A percentile compares a stretch with the other conserved stretches of the same genome.
Conservation (phyloP, 345 rosid genomes). For the Laguncularia racemosa region DNA sequence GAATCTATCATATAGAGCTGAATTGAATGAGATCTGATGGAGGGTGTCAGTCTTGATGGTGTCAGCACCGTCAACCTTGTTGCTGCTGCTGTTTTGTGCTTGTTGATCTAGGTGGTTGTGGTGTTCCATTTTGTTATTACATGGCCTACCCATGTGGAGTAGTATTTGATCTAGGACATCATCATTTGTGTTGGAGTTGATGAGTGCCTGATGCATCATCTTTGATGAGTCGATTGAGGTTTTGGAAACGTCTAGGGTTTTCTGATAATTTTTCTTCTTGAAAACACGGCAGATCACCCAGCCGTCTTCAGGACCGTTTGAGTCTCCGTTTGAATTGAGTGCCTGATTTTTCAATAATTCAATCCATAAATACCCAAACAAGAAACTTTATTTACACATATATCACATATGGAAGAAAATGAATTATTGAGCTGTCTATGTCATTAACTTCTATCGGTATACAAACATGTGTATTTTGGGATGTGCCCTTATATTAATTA, state of each 20-base stretch:
- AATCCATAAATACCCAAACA: not conserved
- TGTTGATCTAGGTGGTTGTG: not conserved
- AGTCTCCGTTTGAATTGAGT: slow-evolving; percentile 38
- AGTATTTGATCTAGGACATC: slow-evolving; percentile 63
- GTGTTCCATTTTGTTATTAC: slow-evolving; percentile 44
- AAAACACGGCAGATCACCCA: slow-evolving; percentile 98
- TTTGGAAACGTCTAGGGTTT: slow-evolving; percentile 67
- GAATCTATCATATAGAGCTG: slow-evolving; percentile 30
- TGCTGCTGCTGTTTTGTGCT: not conserved
- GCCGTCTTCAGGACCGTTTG: slow-evolving; percentile 58
- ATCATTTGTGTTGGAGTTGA: slow-evolving; percentile 19
- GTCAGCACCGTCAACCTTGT: slow-evolving; percentile 8
- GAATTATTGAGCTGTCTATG: too few species aligned
- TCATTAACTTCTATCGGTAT: not conserved
- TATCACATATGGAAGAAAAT: too few species aligned
- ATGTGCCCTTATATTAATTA: too few species aligned
- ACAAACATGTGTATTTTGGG: too few species aligned
- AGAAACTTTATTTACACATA: too few species aligned
- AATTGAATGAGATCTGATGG: slow-evolving; percentile 18
- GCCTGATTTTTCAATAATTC: slow-evolving; percentile 14
- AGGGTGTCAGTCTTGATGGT: slow-evolving; percentile 3
- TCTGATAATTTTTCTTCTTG: slow-evolving; percentile 85
- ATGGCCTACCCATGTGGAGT: slow-evolving; percentile 57
- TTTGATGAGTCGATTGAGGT: slow-evolving; percentile 38
- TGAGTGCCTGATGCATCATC: slow-evolving; percentile 25